Base-by-base conservation (phyloP, 306 rosid species). In the Malus orientalis region DNA sequence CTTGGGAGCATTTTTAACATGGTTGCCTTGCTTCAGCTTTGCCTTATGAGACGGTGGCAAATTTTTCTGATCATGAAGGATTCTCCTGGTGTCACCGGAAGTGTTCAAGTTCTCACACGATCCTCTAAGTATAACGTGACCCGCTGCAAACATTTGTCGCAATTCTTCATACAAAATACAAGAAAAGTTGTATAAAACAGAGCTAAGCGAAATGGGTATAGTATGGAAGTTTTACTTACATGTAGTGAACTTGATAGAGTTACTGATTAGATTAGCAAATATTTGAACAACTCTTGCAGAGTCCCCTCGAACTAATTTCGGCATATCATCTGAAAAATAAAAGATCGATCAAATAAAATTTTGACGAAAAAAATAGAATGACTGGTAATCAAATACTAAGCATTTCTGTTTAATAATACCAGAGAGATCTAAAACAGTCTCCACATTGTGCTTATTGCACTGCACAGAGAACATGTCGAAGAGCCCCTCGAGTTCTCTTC, bases 381-480 rank as follows among this genome's bases (percentile, higher is more conserved):
- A n/a, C 36, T 32, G 22, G 3, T 57, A n/a, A 29, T 57, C 54
- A 38, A 73, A 16, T 73, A 71, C 55, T 13, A 55, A 71, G 9
- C 3, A 15, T 33, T 54, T 12, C 32, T 20, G 51, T 71, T 36
- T 33, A 71, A 81, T 63, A 80, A 71, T 89, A 90, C 99, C 99
- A 33, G 99, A 89, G 30, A 96, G 90, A 81, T 96, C 97, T 84
- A 96, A 80, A 75, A 96, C 88, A 73, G 97, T 92, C 85, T 96
- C 99, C 74, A 96, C 97, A 74, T 96, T 92, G 82, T 96, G 98
- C 80, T 92, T 91, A 79, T 92, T 89, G 93, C 99, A 86, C 47
- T 96, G 99, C 80, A 96, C 99, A 45, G 99, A 96, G 80, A 96
- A 96, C 98, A 96, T 91, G 83, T 96, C 99, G 19, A 91, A 93